phyloP scores from a whole-genome alignment of 768 basidiomycete species.

The Xerocomus spinulosus region DNA sequence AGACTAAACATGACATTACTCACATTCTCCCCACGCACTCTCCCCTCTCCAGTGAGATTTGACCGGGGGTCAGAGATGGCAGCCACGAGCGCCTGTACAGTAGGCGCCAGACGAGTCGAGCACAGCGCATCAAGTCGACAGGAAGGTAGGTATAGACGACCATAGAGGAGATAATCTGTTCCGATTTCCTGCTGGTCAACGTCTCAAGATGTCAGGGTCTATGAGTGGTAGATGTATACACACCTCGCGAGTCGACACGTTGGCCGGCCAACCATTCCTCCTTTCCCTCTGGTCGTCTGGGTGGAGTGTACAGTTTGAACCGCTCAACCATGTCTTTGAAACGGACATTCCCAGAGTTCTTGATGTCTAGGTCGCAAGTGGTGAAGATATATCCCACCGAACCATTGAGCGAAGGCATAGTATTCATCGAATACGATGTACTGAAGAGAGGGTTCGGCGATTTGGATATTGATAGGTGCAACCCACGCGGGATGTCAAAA shows the following conservation, averaged over 20 bases:
- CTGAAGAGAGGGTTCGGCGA: constrained; percentile 85
- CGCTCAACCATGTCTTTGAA: constrained; percentile 90
- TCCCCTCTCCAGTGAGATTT: constrained; percentile 38
- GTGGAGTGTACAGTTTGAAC: constrained; percentile 80
- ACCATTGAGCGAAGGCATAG: constrained; percentile 88
- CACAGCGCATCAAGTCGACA: constrained; percentile 87
- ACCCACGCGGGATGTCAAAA: constrained; percentile 79
- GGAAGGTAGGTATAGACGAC: constrained; percentile 85
- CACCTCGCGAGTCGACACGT: constrained; percentile 72
- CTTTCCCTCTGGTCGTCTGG: constrained; percentile 70
- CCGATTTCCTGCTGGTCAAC: constrained; percentile 18
- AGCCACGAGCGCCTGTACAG: constrained; percentile 76
- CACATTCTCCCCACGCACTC: constrained; percentile 40
- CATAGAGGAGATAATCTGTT: constrained; percentile 90
- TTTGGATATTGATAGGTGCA: constrained; percentile 79
- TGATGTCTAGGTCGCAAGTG: constrained; percentile 74
- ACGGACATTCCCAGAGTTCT: constrained; percentile 62
- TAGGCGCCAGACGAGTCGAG: constrained; percentile 73
- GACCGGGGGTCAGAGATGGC: constrained; percentile 80
- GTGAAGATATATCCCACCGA: constrained; percentile 93
- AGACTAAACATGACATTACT: constrained; percentile 79
- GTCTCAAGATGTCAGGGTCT: constrained; percentile 8
- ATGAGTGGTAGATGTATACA: constrained; percentile 18
- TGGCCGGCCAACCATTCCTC: constrained; percentile 83
- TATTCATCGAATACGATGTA: constrained; percentile 89